phyloP scores from a whole-genome alignment of 345 rosid genomes.

The Eutrema yunnanense region DNA sequence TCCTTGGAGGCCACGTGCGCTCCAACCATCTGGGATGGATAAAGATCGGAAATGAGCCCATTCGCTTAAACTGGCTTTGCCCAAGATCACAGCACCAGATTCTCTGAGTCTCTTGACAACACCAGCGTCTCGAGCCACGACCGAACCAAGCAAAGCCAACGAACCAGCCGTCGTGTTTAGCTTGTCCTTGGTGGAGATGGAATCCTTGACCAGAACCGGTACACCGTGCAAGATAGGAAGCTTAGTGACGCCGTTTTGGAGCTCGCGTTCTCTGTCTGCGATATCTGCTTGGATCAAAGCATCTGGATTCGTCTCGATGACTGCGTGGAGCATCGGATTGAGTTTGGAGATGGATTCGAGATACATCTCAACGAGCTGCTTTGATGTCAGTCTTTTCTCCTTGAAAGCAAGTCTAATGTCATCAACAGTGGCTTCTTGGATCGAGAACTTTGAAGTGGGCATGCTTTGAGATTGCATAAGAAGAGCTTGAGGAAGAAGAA shows the following conservation, averaged over 20 bases:
- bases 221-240: constrained; percentile 48
- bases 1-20: constrained; percentile 58
- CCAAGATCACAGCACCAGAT: constrained; percentile 62
- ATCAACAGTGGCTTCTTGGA: neutral
- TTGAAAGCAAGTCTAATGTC: constrained; percentile 27
- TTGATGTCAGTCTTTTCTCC: constrained; percentile 41
- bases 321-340: constrained; percentile 45
- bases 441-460: constrained; percentile 16
- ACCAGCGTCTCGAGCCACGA: constrained; percentile 56
- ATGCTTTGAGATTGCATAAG: neutral
- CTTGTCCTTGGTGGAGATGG: constrained; percentile 54
- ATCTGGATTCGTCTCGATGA: constrained; percentile 71
- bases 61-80: constrained; percentile 73
- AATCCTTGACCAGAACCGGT: constrained; percentile 65
- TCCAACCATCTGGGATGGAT: constrained; percentile 35
- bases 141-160: constrained; percentile 51
- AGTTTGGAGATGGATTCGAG: constrained; percentile 38
- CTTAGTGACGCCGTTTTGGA: neutral
- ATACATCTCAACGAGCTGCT: constrained; percentile 51
- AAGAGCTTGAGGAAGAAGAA: neutral
- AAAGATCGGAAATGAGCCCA: constrained; percentile 44
- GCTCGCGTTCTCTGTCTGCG: constrained; percentile 50
- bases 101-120: constrained; percentile 52
- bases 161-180: constrained; percentile 78
- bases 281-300: constrained; percentile 48